Evolutionary conservation across 73 alveolate genomes (phyloP).

Genomic region (Chromera velia): DNA sequence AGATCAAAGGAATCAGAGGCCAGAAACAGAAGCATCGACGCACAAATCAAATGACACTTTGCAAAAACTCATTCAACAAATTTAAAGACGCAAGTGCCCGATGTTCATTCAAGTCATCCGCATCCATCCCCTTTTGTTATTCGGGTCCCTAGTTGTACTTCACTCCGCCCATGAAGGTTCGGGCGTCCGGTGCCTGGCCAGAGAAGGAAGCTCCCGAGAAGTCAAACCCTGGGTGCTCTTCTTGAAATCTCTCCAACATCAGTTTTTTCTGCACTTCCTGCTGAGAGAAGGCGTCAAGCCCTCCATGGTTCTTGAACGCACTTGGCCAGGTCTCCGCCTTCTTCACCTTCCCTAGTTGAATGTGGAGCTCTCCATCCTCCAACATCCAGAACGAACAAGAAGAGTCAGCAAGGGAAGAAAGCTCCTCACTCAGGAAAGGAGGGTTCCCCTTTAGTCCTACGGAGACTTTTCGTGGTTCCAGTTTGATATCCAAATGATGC

Average conservation of each 20-base stretch:
- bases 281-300: conserved; percentile 54
- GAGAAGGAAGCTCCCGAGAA: conserved; percentile 62
- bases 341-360: conserved; percentile 50
- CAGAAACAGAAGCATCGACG: too few relatives aligned
- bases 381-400: neutral
- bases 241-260: conserved; percentile 66
- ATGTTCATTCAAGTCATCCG: too few relatives aligned
- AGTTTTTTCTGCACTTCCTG: conserved; percentile 66
- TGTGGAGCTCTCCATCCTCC: conserved; percentile 44
- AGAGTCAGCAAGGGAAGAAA: neutral
- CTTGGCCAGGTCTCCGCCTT: conserved; percentile 65
- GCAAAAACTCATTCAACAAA: too few relatives aligned
- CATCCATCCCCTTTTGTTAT: too few relatives aligned
- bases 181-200: conserved; percentile 55
- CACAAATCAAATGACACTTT: too few relatives aligned
- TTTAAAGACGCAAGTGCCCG: too few relatives aligned
- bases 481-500: conserved; percentile 41
- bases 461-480: neutral
- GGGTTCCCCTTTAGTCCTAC: neutral
- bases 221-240: conserved; percentile 70
- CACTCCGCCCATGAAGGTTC: conserved; percentile 71
- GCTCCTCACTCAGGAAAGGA: neutral
- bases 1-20: too few relatives aligned
- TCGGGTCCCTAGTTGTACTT: too few relatives aligned
- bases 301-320: conserved; percentile 64